These are phyloP conservation scores for Aquilaria malaccensis DNA, from an alignment of 345 rosid species.

Conservation along the genomic window DNA sequence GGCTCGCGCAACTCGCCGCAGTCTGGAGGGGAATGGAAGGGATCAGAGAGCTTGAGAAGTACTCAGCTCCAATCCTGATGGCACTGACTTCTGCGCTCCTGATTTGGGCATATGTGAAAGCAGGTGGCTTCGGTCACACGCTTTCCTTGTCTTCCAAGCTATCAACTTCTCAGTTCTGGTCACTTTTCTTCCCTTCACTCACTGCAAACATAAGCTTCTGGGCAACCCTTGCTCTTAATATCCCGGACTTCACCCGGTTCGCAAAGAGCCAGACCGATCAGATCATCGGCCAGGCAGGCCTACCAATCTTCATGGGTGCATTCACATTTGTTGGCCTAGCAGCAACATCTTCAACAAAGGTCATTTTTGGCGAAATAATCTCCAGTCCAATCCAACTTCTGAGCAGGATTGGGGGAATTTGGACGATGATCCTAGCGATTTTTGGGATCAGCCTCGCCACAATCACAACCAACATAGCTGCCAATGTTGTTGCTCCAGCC, in stretches of 20 bases:
- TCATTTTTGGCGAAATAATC: slow-evolving; percentile 70
- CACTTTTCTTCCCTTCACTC: slow-evolving; percentile 78
- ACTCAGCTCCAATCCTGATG: slow-evolving; percentile 69
- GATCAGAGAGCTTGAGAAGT: slow-evolving; percentile 76
- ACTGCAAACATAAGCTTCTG: slow-evolving; percentile 96
- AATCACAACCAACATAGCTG: slow-evolving; percentile 84
- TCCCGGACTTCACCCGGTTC: slow-evolving; percentile 84
- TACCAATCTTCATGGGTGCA: slow-evolving; percentile 83
- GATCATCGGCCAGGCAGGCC: slow-evolving; percentile 71
- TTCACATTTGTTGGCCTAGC: slow-evolving; percentile 90
- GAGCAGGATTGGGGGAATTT: slow-evolving; percentile 60
- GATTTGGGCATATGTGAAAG: slow-evolving; percentile 69
- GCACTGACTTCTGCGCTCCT: slow-evolving; percentile 60
- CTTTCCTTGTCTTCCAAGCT: slow-evolving; percentile 59
- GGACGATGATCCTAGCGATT: slow-evolving; percentile 55
- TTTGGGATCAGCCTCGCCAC: slow-evolving; percentile 82
- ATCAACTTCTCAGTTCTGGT: slow-evolving; percentile 64
- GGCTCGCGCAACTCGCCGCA: slow-evolving; percentile 65
- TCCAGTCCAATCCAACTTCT: slow-evolving; percentile 79
- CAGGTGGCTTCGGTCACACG: slow-evolving; percentile 78
- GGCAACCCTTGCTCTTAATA: slow-evolving; percentile 88
- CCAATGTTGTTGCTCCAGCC: slow-evolving; percentile 90
- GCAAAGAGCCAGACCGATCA: slow-evolving; percentile 75
- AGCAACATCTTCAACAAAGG: slow-evolving; percentile 63
- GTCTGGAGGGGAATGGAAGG: slow-evolving; percentile 83